Base-by-base conservation (phyloP, 1,284 basidiomycete species). In the Phaffia rhodozyma region DNA sequence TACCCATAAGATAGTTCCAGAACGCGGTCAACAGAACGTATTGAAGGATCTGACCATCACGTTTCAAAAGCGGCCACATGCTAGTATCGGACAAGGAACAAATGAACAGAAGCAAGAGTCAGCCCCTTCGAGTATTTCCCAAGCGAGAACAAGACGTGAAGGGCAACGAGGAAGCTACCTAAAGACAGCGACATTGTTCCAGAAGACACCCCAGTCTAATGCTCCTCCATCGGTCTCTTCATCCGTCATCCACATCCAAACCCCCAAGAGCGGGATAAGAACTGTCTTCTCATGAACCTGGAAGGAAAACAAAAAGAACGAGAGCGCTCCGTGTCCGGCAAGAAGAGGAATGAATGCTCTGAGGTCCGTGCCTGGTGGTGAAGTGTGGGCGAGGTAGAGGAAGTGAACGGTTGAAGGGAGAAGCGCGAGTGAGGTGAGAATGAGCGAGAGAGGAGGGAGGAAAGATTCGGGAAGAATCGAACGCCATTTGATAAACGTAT, bases 201-300 rank as follows among this genome's bases (percentile, higher is more conserved):
- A 80, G 55, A 96, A 75, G 16, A 84, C 82, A 9, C 85, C 86
- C 82, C 89, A 87, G 65, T 85, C 82, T 77, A 82, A 43, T 11
- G 78, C 43, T 85, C 84, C 81, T 67, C 70, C 65, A 20, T 68
- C 67, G 34, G 55, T 71, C 72, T 57, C 74, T 73, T 57, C 73
- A 75, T 56, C 76, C 73, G 48, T 51, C 60, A 49, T 53, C 18
- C 84, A 86, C 57, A 93, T 78, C 16, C 93, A 78, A 23, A 96
- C 78, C 0, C 85, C 89, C 30, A 93, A 78, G 0, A 92, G 92
- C 67, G 91, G 90, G 0, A 97, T 73, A n/a, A 97, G 73, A 56
- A 96, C 88, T 2, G 87, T 87, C 79, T 96, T 96, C 75, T 96
- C 91, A 75, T 94, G 91, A 32, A 92, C 91, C 72, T 96, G 91